Evolutionary conservation across 352 stramenopile genomes (phyloP).

Genomic region (Nothophytophthora sp.): DNA sequence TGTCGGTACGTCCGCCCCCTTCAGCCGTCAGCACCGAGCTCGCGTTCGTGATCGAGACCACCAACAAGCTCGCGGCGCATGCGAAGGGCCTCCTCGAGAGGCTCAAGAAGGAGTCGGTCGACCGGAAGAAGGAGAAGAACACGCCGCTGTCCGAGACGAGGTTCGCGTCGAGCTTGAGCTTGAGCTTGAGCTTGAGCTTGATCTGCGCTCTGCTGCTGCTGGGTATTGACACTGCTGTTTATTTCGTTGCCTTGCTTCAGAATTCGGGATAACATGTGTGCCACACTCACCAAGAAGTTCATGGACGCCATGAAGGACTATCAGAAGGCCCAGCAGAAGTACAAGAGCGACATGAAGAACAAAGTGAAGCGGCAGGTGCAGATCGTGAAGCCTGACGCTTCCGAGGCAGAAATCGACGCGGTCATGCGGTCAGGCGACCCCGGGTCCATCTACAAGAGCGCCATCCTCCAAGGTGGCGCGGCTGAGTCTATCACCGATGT

Average conservation of each 20-base stretch:
- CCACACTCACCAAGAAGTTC: conserved; percentile 98
- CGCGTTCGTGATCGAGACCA: conserved; percentile 88
- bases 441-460: conserved; percentile 85
- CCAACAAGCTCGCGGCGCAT: conserved; percentile 91
- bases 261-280: conserved; percentile 97
- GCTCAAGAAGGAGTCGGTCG: conserved; percentile 95
- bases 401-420: conserved; percentile 96
- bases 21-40: conserved; percentile 91
- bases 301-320: conserved; percentile 99
- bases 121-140: conserved; percentile 91
- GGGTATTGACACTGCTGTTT: conserved; percentile 1
- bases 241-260: conserved; percentile 31
- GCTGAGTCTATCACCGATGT: conserved; percentile 89
- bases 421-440: conserved; percentile 92
- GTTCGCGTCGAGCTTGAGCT: conserved; percentile 14
- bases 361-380: conserved; percentile 98
- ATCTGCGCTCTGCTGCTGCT: neutral
- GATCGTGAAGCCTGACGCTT: conserved; percentile 98
- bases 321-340: conserved; percentile 97
- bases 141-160: conserved; percentile 71
- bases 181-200: no score
- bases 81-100: conserved; percentile 87
- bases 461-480: conserved; percentile 73
- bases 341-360: conserved; percentile 98
- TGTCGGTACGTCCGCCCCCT: neutral